Base-by-base conservation (phyloP, 2,329 filamentous ascomycete species). In the Diplocarpon rosae region DNA sequence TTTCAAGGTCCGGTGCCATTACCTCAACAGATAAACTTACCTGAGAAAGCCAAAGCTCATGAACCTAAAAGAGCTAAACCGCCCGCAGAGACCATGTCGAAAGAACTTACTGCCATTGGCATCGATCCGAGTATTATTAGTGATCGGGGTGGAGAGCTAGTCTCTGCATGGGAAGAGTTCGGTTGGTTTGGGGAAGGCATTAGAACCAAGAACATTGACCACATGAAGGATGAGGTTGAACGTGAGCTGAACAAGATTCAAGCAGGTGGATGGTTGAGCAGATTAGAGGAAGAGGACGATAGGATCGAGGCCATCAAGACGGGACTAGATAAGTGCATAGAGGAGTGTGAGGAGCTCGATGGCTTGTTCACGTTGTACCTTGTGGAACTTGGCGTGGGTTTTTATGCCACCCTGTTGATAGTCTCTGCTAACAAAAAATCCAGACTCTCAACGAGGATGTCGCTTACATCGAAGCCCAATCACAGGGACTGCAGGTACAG, bases 401-500 rank as follows among this genome's bases (percentile, higher is more conserved):
- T 34, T 31, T 31, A 15, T 17, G 24, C 15, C 13, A 14, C 34
- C 3, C 10, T 13, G 9, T 7, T 12, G 50, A 63, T 30, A 15
- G 15, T 48, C 20, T 32, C 16, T 30, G 31, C 10, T 36, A 40
- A 35, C 55, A 61, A 42, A 61, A 47, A 35, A 37, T 41, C 17
- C 59, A 93, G 83, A 96, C 89, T 39, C 72, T 98, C 27, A 88
- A 89, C 45, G 90, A 96, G 39, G 92, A 98, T 57, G 93, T 98
- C 56, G 82, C 88, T 3, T 96, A 93, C 61, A 96, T 98, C 52
- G 92, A 98, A 67, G 88, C 92, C 1, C 92, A 98, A 64, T 89
- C 87, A 6, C 90, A 98, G 66, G 92, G 92, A 69, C 69, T 98
- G 37, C 92, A 98, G 59, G 90, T 98, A 6, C 92, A 96, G 65